phyloP scores from a whole-genome alignment of 2,329 filamentous ascomycete genomes.

The Huntiella abstrusa region DNA sequence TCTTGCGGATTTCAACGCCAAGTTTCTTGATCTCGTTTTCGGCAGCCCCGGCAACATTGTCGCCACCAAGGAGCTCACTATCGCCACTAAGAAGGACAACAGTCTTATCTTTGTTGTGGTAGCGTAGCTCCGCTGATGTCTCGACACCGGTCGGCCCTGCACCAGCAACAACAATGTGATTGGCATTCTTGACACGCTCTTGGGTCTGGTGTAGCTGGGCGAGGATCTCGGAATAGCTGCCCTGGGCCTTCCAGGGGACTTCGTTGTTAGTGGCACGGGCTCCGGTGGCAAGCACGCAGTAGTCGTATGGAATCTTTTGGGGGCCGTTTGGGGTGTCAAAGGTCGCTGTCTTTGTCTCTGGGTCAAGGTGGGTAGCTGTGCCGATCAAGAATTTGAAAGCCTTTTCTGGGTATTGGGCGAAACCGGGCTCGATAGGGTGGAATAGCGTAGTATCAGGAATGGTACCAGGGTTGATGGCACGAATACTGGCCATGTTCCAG shows the following conservation, averaged over 20 bases:
- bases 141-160: conserved; percentile 38
- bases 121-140: conserved; percentile 33
- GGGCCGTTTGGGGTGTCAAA: conserved; percentile 14
- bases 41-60: conserved; percentile 24
- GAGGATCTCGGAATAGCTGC: conserved; percentile 26
- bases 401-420: conserved; percentile 29
- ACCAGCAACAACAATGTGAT: conserved; percentile 36
- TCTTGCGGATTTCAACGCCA: conserved; percentile 28
- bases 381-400: conserved; percentile 34
- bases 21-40: conserved; percentile 32
- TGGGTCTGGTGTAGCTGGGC: conserved; percentile 23
- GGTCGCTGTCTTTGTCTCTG: conserved; percentile 21
- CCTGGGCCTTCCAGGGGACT: conserved; percentile 33
- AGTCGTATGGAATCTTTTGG: conserved; percentile 28
- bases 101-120: conserved; percentile 30
- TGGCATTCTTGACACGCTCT: conserved; percentile 24
- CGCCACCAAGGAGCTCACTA: conserved; percentile 24
- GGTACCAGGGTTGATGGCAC: conserved; percentile 32
- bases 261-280: conserved; percentile 22
- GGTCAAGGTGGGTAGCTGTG: conserved; percentile 24
- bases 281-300: conserved; percentile 39
- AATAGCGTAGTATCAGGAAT: conserved; percentile 31
- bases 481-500: conserved; percentile 38
- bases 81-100: conserved; percentile 28
- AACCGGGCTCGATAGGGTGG: conserved; percentile 28